Evolutionary conservation across 2,329 filamentous ascomycete genomes (phyloP).

Genomic region (Neonectria hederae): DNA sequence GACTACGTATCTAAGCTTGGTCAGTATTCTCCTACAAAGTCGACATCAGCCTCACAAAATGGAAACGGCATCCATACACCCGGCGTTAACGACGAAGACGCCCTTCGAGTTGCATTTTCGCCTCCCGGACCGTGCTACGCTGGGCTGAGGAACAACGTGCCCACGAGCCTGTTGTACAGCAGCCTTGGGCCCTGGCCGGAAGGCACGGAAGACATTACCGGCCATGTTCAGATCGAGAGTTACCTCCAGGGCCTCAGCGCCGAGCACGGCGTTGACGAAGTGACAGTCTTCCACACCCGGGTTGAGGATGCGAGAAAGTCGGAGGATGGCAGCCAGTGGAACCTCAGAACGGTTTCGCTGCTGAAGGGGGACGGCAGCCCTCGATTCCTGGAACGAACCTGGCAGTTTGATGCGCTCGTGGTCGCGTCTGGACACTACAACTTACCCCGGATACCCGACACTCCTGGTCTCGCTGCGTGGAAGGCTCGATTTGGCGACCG

Average conservation of each 20-base stretch:
- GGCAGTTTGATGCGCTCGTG: conserved; percentile 70
- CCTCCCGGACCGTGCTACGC: conserved; percentile 60
- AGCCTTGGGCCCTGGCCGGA: conserved; percentile 62
- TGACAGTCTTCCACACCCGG: conserved; percentile 66
- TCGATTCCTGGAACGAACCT: conserved; percentile 42
- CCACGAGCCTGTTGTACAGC: conserved; percentile 62
- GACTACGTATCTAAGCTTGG: conserved; percentile 38
- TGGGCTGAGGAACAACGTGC: conserved; percentile 78
- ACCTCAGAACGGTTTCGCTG: conserved; percentile 59
- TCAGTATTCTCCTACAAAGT: neutral
- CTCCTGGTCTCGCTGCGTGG: conserved; percentile 67
- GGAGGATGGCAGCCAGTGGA: conserved; percentile 56
- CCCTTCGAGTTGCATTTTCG: conserved; percentile 30
- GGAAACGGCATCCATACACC: conserved; percentile 2
- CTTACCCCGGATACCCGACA: conserved; percentile 68
- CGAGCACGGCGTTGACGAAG: conserved; percentile 58
- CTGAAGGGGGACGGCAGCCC: conserved; percentile 33
- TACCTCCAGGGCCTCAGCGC: conserved; percentile 70
- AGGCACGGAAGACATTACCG: conserved; percentile 67
- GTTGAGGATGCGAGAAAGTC: conserved; percentile 63
- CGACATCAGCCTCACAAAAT: neutral
- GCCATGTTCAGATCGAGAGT: conserved; percentile 62
- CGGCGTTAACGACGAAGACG: neutral
- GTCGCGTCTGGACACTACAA: conserved; percentile 75
- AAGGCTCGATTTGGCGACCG: conserved; percentile 60